These are phyloP conservation scores for Chrysanthemum seticuspe DNA, from an alignment of 129 eudicot genomes.

Conservation along the genomic window DNA sequence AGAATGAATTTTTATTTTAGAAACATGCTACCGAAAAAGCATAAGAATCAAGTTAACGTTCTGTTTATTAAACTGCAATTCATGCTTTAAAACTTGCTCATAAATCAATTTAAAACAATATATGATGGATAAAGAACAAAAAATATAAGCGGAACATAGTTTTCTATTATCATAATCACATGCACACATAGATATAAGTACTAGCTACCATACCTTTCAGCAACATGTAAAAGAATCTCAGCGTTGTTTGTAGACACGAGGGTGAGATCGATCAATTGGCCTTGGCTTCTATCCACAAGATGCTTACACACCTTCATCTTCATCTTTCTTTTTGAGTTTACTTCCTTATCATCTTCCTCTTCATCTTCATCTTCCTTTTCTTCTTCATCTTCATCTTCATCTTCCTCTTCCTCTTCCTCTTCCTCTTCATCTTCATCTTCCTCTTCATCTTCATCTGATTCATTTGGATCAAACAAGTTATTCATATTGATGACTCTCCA, in stretches of 20 bases:
- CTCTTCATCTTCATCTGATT: neutral
- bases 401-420: no score
- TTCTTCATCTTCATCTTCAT: neutral
- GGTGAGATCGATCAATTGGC: neutral
- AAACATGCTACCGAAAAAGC: neutral
- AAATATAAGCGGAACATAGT: no score
- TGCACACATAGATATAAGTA: neutral
- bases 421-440: no score
- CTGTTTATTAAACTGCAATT: neutral
- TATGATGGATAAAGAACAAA: neutral
- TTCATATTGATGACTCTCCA: conserved; percentile 11
- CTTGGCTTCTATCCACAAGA: conserved; percentile 5
- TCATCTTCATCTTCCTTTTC: neutral
- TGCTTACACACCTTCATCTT: neutral
- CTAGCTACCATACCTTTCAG: neutral
- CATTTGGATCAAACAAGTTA: neutral
- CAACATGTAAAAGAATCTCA: neutral
- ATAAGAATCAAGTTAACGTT: neutral
- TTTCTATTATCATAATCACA: no score
- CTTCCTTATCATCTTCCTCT: no score
- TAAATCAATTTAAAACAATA: neutral
- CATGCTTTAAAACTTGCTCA: neutral
- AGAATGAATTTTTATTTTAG: neutral
- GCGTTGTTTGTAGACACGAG: neutral
- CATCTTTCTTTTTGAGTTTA: neutral